Percentiles rank a stretch among this genome's conserved stretches.
phyloP scores from a whole-genome alignment of 225 moss, liverwort and hornwort genomes.

The Polytrichum formosum region DNA sequence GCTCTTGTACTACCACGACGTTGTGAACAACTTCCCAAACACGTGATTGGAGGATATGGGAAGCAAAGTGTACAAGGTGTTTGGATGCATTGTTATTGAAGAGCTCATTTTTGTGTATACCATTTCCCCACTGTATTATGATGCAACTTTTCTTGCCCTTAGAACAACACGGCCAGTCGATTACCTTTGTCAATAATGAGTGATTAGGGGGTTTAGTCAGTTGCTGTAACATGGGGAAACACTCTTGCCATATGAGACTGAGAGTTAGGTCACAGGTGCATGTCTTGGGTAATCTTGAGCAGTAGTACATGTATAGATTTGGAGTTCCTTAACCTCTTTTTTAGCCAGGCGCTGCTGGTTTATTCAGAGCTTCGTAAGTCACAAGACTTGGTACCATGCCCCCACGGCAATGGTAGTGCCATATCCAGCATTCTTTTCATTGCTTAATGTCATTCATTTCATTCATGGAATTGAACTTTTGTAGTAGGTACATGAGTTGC shows the following conservation, averaged over 20 bases:
- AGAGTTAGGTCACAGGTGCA: no score
- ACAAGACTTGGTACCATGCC: no score
- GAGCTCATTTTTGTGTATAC: conserved; percentile 14
- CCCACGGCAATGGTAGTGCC: no score
- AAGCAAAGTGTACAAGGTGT: neutral
- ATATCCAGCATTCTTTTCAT: no score
- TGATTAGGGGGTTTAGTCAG: neutral
- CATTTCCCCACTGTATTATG: neutral
- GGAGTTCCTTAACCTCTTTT: neutral
- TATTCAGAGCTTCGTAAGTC: no score
- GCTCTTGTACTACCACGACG: conserved; percentile 94
- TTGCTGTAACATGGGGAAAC: conserved; percentile 7
- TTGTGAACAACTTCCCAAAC: conserved; percentile 53
- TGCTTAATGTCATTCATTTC: no score
- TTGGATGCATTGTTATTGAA: neutral
- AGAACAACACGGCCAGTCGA: conserved; percentile 1
- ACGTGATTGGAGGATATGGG: conserved; percentile 2
- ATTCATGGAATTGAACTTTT: no score
- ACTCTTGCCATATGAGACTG: neutral
- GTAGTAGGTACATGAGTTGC: no score
- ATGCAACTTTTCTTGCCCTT: conserved; percentile 9
- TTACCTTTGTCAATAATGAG: conserved; percentile 4
- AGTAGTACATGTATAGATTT: neutral
- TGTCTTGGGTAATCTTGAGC: no score
- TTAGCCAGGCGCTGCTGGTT: no score